phyloP scores from a whole-genome alignment of 2,329 filamentous ascomycete genomes.

The Exophiala lecanii-corni region DNA sequence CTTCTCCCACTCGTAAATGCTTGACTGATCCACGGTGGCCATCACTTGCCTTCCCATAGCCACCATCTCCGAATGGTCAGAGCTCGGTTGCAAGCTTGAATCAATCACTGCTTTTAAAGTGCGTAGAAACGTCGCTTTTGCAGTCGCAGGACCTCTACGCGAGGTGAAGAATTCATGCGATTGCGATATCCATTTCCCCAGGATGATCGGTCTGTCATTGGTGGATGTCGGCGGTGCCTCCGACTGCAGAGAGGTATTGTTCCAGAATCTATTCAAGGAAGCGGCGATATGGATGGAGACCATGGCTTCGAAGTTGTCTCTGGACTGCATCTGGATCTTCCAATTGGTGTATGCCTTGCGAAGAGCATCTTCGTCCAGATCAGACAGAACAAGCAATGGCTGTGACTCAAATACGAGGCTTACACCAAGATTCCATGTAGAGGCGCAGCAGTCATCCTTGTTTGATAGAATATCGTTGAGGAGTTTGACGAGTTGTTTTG shows the following conservation, averaged over 20 bases:
- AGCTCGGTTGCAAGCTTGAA: neutral
- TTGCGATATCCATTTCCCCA: neutral
- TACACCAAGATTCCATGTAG: conserved; percentile 1
- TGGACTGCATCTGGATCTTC: conserved; percentile 1
- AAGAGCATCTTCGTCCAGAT: neutral
- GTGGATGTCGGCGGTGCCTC: neutral
- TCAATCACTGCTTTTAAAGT: conserved; percentile 1
- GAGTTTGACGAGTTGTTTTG: neutral
- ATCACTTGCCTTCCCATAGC: neutral
- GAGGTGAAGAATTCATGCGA: neutral
- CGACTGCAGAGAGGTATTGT: neutral
- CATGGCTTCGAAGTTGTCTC: neutral
- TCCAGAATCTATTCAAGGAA: neutral
- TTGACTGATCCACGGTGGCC: neutral
- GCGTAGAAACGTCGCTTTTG: neutral
- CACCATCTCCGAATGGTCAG: neutral
- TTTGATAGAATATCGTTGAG: neutral
- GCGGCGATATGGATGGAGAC: neutral
- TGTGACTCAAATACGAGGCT: neutral
- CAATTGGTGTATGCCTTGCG: neutral
- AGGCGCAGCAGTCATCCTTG: neutral
- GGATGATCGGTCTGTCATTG: neutral
- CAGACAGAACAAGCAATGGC: neutral
- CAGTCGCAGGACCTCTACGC: neutral
- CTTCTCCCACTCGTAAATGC: neutral